Evolutionary conservation across 2,329 filamentous ascomycete genomes (phyloP), one percentile per base, ranked within the genome.

Genomic region (Fusarium tjaetaba): DNA sequence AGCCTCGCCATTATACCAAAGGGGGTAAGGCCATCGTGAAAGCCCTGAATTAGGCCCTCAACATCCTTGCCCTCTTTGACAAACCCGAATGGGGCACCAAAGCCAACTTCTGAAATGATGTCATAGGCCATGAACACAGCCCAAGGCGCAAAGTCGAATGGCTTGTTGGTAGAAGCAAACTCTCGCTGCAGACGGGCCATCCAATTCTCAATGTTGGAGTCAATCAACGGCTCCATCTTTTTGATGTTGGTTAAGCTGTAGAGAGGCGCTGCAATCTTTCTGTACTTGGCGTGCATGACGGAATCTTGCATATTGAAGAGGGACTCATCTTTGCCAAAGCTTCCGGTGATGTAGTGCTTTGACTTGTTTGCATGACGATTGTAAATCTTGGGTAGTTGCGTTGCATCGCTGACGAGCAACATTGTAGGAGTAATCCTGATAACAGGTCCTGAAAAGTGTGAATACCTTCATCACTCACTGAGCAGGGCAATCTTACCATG

Each of bases 281-380:
- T 83, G 72, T 86, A 87, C 4, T 82, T 80, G 7, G 87, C 83
- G 76, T 91, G 89, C 9, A 81, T 80, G 60, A 82, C 82, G 51
- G 86, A 82, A 51, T 87, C 84, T 67, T 86, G 86, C 84, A 89
- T 89, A 65, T 90, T 89, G 79, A 91, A 89, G 11, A 90, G 73
- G 3, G 83, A 85, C 67, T 90, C 88, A 9, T 82, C 85, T 62
- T 87, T 84, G 22, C 88, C 88, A 71, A 90, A 89, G 30, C 84
- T 86, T 26, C 88, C 88, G 0, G 88, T 87, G 65, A 90, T 88
- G 76, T 90, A 91, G 78, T 89, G 86, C 55, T 88, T 84, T 2
- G 86, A 87, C 76, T 91, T 91, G 79, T 88, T 83, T 10, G 86
- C 88, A 70, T 87, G 82, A 28, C 88, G 85, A 59, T 84, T 82